These are phyloP conservation scores for Dioszegia hungarica DNA, from an alignment of 768 basidiomycete genomes.

Conservation along the genomic window DNA sequence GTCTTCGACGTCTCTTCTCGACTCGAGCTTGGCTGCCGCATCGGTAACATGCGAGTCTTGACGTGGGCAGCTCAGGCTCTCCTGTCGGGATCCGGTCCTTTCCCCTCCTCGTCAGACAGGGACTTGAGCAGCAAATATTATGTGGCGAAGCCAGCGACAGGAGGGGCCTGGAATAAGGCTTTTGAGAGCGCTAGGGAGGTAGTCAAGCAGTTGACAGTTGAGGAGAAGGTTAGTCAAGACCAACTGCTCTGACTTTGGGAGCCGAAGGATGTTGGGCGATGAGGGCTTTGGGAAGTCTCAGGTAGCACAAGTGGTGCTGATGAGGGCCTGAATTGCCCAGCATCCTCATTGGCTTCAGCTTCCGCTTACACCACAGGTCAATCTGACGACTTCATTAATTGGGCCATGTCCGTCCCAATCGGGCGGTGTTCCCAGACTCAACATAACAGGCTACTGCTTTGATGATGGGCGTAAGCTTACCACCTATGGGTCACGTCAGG, in stretches of 20 bases:
- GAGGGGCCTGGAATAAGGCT: conserved; percentile 32
- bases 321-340: conserved; percentile 38
- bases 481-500: too few species aligned
- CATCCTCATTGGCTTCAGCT: too few species aligned
- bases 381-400: conserved; percentile 31
- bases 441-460: conserved; percentile 39
- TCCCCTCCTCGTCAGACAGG: too few species aligned
- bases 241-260: too few species aligned
- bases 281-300: not conserved
- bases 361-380: too few species aligned
- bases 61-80: too few species aligned
- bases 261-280: not conserved
- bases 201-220: conserved; percentile 37
- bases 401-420: conserved; percentile 44
- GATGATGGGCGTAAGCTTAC: conserved; percentile 38
- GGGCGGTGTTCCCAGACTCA: conserved; percentile 38
- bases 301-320: conserved; percentile 18
- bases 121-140: not conserved
- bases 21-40: too few species aligned
- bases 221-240: conserved; percentile 30
- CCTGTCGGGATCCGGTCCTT: not conserved
- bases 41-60: too few species aligned
- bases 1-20: too few species aligned
- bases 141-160: not conserved
- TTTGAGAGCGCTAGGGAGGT: conserved; percentile 17